Evolutionary conservation across 179 eudicot species (phyloP).

Genomic region (Kewa caespitosa): DNA sequence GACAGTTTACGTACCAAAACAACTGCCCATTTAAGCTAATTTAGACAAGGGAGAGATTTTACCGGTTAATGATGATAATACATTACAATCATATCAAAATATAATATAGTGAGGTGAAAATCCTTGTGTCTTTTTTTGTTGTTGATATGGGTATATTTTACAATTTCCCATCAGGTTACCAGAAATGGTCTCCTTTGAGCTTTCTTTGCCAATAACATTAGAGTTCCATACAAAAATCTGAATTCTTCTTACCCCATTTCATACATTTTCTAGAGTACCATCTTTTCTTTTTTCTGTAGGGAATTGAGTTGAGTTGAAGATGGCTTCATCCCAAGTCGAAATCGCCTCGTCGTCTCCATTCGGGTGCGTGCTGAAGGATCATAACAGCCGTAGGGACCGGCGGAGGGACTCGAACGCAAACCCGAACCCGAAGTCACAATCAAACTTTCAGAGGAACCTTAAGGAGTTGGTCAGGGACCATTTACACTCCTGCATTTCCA

Average conservation of each 20-base stretch:
- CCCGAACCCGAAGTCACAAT: constrained; percentile 13
- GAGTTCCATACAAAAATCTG: not conserved
- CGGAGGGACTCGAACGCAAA: constrained; percentile 21
- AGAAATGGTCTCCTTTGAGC: not conserved
- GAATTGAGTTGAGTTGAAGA: not conserved
- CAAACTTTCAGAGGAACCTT: constrained; percentile 36
- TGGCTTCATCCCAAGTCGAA: constrained; percentile 41
- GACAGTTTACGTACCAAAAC: too few relatives aligned
- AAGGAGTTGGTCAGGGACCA: constrained; percentile 43
- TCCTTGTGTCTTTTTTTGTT: not conserved
- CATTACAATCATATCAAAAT: not conserved
- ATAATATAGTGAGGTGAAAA: not conserved
- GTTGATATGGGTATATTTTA: not conserved
- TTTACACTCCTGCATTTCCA: constrained; percentile 35
- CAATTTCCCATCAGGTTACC: not conserved
- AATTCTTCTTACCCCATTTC: not conserved
- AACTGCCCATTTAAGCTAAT: not conserved
- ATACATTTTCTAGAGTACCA: not conserved
- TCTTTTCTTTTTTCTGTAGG: not conserved
- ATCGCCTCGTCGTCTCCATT: constrained; percentile 37
- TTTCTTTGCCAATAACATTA: too few relatives aligned
- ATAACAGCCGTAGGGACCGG: constrained; percentile 23
- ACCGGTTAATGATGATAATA: not conserved
- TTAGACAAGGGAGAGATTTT: not conserved
- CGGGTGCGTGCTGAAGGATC: constrained; percentile 37